Evolutionary conservation across 2,329 filamentous ascomycete species (phyloP).

Genomic region (Amylocarpus encephaloides): DNA sequence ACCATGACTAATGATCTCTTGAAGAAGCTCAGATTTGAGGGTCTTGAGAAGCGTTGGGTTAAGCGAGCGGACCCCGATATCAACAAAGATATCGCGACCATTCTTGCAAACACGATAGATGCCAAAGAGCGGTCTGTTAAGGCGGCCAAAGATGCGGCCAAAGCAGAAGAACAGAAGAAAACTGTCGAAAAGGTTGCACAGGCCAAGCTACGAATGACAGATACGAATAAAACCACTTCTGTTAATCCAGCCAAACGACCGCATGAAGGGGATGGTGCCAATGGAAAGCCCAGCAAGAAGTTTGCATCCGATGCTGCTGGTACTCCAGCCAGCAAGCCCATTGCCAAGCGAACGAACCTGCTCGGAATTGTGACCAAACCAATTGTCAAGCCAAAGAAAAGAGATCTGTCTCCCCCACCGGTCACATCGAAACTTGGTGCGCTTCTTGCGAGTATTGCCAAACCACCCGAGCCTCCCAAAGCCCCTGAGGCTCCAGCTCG

Average conservation of each 20-base stretch:
- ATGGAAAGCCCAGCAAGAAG: constrained; percentile 30
- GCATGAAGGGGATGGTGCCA: constrained; percentile 28
- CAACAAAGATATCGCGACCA: constrained; percentile 53
- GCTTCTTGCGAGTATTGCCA: constrained; percentile 30
- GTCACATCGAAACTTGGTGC: constrained; percentile 30
- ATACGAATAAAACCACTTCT: constrained; percentile 13
- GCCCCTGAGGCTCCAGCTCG: constrained; percentile 24
- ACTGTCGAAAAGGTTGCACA: constrained; percentile 22
- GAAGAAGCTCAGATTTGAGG: constrained; percentile 60
- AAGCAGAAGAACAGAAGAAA: constrained; percentile 23
- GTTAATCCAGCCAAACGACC: constrained; percentile 26
- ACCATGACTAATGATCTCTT: constrained; percentile 52
- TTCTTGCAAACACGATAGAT: constrained; percentile 37
- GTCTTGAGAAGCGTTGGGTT: constrained; percentile 55
- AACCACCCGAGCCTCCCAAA: constrained; percentile 29
- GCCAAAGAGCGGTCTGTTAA: constrained; percentile 33
- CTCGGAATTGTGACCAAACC: constrained; percentile 25
- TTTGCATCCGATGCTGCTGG: constrained; percentile 27
- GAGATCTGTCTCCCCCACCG: constrained; percentile 27
- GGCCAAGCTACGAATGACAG: constrained; percentile 19
- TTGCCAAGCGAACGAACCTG: constrained; percentile 27
- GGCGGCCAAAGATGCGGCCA: constrained; percentile 37
- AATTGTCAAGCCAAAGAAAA: constrained; percentile 24
- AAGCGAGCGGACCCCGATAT: constrained; percentile 59
- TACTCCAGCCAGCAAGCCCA: constrained; percentile 21